Evolutionary conservation across 179 eudicot species (phyloP).

Genomic region (Spergularia azorica): DNA sequence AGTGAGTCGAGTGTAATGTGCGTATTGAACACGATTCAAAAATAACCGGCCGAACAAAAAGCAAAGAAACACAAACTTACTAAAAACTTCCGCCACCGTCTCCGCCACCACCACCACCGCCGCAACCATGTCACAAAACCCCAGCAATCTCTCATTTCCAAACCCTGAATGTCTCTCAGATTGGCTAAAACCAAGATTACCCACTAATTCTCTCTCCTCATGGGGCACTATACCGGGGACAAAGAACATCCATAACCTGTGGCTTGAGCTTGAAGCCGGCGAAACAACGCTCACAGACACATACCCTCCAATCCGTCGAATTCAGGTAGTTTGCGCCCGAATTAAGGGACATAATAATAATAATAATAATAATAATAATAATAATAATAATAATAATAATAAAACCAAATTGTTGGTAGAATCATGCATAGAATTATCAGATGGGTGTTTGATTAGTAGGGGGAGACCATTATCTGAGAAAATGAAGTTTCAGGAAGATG

Average conservation of each 20-base stretch:
- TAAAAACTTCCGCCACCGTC: slow-evolving; percentile 16
- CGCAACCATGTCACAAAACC: slow-evolving; percentile 54
- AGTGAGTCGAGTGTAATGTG: too few species aligned
- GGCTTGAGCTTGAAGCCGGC: slow-evolving; percentile 84
- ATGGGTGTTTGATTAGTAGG: slow-evolving; percentile 59
- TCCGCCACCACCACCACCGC: slow-evolving; percentile 47
- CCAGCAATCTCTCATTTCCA: slow-evolving; percentile 30
- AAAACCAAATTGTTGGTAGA: slow-evolving; percentile 46
- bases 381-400: not conserved
- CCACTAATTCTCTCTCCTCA: slow-evolving; percentile 65
- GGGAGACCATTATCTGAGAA: slow-evolving; percentile 75
- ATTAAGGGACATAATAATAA: slow-evolving; percentile 9
- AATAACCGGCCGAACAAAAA: too few species aligned
- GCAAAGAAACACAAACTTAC: too few species aligned
- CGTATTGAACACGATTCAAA: too few species aligned
- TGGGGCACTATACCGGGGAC: slow-evolving; percentile 95
- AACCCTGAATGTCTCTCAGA: slow-evolving; percentile 82
- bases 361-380: too few species aligned
- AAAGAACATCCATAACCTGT: slow-evolving; percentile 80
- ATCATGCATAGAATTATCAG: slow-evolving; percentile 73
- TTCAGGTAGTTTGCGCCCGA: slow-evolving; percentile 61
- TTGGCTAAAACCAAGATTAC: slow-evolving; percentile 73
- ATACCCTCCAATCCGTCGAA: slow-evolving; percentile 63
- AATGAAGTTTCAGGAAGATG: slow-evolving; percentile 69
- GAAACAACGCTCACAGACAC: slow-evolving; percentile 68